A percentile compares a stretch with the other conserved stretches of the same genome.
Evolutionary conservation across 352 stramenopile species (phyloP).

Genomic region (Phytopythium montanum): DNA sequence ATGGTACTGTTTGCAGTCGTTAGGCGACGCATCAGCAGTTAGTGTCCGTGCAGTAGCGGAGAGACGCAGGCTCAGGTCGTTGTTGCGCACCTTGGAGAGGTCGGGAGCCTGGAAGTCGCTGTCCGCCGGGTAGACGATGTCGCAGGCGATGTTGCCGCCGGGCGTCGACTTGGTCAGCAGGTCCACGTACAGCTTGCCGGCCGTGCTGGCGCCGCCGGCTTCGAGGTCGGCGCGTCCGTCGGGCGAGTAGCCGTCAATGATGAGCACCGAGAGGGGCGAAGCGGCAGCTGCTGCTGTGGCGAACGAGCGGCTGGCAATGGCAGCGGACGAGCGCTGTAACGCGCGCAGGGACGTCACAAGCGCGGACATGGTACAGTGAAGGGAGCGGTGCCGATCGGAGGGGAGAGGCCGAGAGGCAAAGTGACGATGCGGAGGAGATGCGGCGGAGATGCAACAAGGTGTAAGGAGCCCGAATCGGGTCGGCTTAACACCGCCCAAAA

Average conservation of each 20-base stretch:
- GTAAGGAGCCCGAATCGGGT: neutral
- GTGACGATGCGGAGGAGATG: neutral
- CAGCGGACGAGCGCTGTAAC: neutral
- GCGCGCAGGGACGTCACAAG: neutral
- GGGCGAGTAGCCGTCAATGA: conserved; percentile 77
- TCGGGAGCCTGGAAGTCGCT: conserved; percentile 57
- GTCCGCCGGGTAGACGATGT: conserved; percentile 69
- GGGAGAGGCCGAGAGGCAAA: neutral
- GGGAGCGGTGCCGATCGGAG: neutral
- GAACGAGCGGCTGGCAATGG: neutral
- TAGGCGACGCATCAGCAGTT: neutral
- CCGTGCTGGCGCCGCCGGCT: conserved; percentile 58
- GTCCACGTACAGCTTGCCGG: conserved; percentile 63
- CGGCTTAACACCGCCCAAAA: neutral
- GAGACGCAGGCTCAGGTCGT: too few relatives aligned
- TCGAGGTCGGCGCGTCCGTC: conserved; percentile 64
- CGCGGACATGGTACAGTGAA: neutral
- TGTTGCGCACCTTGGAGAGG: conserved; percentile 36
- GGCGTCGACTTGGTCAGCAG: conserved; percentile 62
- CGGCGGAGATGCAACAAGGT: neutral
- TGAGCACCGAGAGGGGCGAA: conserved; percentile 46
- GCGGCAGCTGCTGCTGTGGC: neutral
- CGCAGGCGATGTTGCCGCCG: conserved; percentile 35
- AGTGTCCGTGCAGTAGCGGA: neutral
- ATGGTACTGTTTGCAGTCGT: conserved; percentile 39